A percentile compares a stretch with the other conserved stretches of the same genome.
Conservation (phyloP, 2,329 filamentous ascomycete species). For the Chrysoporthe austroafricana region DNA sequence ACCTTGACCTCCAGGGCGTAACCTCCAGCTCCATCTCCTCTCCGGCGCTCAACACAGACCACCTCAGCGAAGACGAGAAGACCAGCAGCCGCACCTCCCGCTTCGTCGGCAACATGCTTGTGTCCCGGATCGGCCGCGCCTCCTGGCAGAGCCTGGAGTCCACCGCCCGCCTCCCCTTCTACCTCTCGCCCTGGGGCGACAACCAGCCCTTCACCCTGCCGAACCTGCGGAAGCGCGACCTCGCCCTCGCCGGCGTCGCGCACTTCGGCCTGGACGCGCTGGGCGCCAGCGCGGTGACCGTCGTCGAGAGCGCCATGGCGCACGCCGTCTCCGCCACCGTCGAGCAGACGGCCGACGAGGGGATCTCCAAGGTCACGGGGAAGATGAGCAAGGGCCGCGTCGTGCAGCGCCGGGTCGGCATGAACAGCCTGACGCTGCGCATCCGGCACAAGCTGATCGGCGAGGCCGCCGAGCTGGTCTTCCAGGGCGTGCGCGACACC, state of each 20-base stretch:
- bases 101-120: constrained; percentile 33
- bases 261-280: constrained; percentile 32
- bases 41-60: constrained; percentile 23
- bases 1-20: constrained; percentile 22
- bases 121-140: constrained; percentile 30
- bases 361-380: constrained; percentile 25
- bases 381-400: constrained; percentile 21
- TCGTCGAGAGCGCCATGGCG: constrained; percentile 28
- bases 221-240: constrained; percentile 31
- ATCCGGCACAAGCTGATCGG: constrained; percentile 32
- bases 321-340: constrained; percentile 28
- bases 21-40: constrained; percentile 21
- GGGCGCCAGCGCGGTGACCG: constrained; percentile 29
- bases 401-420: constrained; percentile 28
- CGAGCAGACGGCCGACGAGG: constrained; percentile 30
- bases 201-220: constrained; percentile 31
- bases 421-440: constrained; percentile 29
- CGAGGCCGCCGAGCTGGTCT: constrained; percentile 30
- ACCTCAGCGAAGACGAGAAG: constrained; percentile 28
- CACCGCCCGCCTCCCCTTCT: constrained; percentile 30
- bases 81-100: constrained; percentile 27
- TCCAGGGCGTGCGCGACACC: constrained; percentile 26
- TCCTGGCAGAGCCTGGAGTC: constrained; percentile 30
- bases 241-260: constrained; percentile 31
- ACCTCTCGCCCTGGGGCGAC: constrained; percentile 32